Evolutionary conservation across 768 basidiomycete species (phyloP).

Genomic region (Pisolithus orientalis): DNA sequence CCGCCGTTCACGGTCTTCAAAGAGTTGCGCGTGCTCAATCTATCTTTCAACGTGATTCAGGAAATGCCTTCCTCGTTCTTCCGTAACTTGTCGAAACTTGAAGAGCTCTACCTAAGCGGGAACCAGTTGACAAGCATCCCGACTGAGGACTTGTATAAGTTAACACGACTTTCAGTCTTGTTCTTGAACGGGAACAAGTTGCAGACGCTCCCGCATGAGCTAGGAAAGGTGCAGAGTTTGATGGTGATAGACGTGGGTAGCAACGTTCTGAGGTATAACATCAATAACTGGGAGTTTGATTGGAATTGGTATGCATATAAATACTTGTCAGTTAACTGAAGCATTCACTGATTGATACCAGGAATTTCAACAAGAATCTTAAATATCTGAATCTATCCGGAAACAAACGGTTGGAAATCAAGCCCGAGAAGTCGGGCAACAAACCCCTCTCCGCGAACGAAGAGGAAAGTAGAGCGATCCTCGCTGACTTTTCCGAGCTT

Average conservation of each 20-base stretch:
- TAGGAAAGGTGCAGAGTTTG: slow-evolving; percentile 76
- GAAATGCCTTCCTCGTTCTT: slow-evolving; percentile 80
- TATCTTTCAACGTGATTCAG: slow-evolving; percentile 92
- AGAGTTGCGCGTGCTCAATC: slow-evolving; percentile 76
- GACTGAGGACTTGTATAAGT: slow-evolving; percentile 74
- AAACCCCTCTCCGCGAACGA: slow-evolving; percentile 22
- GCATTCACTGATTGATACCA: slow-evolving; percentile 23
- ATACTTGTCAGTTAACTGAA: not conserved
- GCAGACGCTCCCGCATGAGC: slow-evolving; percentile 85
- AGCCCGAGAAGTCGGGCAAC: slow-evolving; percentile 48
- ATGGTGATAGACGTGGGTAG: slow-evolving; percentile 87
- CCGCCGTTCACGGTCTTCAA: slow-evolving; percentile 68
- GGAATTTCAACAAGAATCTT: slow-evolving; percentile 95
- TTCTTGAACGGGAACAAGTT: slow-evolving; percentile 93
- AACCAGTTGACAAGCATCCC: slow-evolving; percentile 89
- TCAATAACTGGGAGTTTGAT: slow-evolving; percentile 97
- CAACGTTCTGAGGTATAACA: slow-evolving; percentile 93
- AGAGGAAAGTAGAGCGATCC: slow-evolving; percentile 29
- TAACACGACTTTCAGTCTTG: slow-evolving; percentile 64
- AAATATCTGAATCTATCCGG: slow-evolving; percentile 95
- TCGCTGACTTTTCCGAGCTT: slow-evolving; percentile 87
- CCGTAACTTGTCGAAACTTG: slow-evolving; percentile 58
- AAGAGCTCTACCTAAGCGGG: slow-evolving; percentile 92
- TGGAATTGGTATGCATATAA: slow-evolving; percentile 83
- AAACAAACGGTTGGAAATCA: slow-evolving; percentile 95